Conservation (phyloP, 164 flowering plant genomes). For the Magnolia kwangsiensis region DNA sequence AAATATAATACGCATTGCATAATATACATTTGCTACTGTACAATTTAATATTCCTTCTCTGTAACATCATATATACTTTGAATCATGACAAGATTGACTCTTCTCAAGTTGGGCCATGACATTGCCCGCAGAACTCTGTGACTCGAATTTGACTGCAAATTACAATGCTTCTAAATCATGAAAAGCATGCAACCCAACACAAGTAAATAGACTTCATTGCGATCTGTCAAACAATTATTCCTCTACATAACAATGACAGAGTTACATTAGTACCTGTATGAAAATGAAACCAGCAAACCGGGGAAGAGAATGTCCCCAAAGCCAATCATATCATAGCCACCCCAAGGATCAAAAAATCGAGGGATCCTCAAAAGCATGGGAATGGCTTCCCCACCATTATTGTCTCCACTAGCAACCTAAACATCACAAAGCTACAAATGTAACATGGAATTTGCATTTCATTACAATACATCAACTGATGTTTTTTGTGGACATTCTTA, state of each 20-base stretch:
- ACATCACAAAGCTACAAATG: constrained; percentile 3
- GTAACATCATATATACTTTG: too few species aligned
- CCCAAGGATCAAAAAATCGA: constrained; percentile 80
- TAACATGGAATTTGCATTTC: neutral
- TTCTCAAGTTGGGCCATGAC: too few species aligned
- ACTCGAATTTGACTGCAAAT: too few species aligned
- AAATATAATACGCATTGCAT: too few species aligned
- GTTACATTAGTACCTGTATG: constrained; percentile 50
- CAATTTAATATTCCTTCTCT: too few species aligned
- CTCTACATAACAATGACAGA: neutral
- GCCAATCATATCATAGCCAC: constrained; percentile 92
- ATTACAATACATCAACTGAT: neutral
- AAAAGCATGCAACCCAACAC: neutral
- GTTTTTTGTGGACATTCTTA: neutral
- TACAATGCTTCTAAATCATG: too few species aligned
- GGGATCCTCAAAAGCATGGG: constrained; percentile 95
- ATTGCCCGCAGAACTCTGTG: too few species aligned
- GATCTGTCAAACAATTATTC: neutral
- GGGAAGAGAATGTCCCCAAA: constrained; percentile 97
- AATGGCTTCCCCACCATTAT: constrained; percentile 73
- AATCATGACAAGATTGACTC: too few species aligned
- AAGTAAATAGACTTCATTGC: neutral
- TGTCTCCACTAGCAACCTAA: constrained; percentile 92
- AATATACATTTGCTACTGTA: too few species aligned
- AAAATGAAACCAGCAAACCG: constrained; percentile 77